phyloP scores from a whole-genome alignment of 2,329 filamentous ascomycete genomes.

The Diplocarpon rosae region DNA sequence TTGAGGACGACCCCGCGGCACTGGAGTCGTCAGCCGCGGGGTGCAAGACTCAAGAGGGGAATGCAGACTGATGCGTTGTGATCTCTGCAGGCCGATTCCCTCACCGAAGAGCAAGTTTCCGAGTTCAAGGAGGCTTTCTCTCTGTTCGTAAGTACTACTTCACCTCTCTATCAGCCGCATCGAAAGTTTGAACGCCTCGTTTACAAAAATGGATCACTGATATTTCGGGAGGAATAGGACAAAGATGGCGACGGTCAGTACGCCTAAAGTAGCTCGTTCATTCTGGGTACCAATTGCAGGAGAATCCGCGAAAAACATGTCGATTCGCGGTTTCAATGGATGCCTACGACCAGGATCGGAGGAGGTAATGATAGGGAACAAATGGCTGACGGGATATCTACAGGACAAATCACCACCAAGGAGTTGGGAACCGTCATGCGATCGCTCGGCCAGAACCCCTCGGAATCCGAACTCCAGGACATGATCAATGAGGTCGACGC shows the following conservation, averaged over 20 bases:
- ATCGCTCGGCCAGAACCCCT: conserved; percentile 81
- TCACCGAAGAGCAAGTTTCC: conserved; percentile 99
- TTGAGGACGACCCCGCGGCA: conserved; percentile 19
- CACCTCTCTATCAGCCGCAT: conserved; percentile 10
- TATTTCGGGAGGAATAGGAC: conserved; percentile 43
- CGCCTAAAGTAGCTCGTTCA: conserved; percentile 1
- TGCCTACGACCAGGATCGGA: conserved; percentile 3
- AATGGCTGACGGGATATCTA: conserved; percentile 13
- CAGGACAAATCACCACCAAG: conserved; percentile 87
- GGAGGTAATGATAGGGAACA: not conserved
- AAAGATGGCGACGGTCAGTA: conserved; percentile 85
- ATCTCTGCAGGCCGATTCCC: conserved; percentile 70
- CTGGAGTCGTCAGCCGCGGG: conserved; percentile 8
- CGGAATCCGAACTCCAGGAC: conserved; percentile 80
- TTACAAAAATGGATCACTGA: conserved; percentile 21
- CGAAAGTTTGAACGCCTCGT: conserved; percentile 6
- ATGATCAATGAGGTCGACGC: conserved; percentile 93
- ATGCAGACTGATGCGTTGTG: conserved; percentile 15
- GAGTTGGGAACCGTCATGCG: conserved; percentile 86
- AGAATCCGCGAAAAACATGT: not conserved
- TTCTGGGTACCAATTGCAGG: not conserved
- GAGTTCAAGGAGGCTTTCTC: conserved; percentile 99
- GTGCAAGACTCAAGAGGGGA: conserved; percentile 4
- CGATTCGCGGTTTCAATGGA: not conserved
- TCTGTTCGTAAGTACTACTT: conserved; percentile 73